Conservation (phyloP, 371 early-diverging fungal genomes). For the Rozella allomycis region DNA sequence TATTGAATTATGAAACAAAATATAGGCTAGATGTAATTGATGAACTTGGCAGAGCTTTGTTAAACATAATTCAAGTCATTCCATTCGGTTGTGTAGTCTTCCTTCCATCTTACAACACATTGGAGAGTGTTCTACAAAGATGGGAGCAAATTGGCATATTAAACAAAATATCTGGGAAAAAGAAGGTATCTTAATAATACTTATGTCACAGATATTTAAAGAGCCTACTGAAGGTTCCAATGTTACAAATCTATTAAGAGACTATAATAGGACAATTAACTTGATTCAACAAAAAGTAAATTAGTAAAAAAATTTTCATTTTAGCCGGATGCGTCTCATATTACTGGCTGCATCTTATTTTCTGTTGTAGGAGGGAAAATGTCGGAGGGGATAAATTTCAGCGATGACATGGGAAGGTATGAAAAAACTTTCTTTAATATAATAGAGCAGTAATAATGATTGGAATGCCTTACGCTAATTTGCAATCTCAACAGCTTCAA, state of each 20-base stretch:
- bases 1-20: slow-evolving; percentile 48
- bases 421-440: slow-evolving; percentile 20
- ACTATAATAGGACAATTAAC: slow-evolving; percentile 17
- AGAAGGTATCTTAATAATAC: slow-evolving; percentile 13
- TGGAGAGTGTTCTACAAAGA: slow-evolving; percentile 36
- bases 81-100: slow-evolving; percentile 86
- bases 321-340: background rate
- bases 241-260: slow-evolving; percentile 34
- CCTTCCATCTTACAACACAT: slow-evolving; percentile 69
- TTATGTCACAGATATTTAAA: slow-evolving; percentile 22
- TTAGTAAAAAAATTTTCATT: slow-evolving; percentile 1
- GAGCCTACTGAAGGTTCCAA: slow-evolving; percentile 37
- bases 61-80: slow-evolving; percentile 51
- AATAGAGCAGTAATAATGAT: slow-evolving; percentile 56
- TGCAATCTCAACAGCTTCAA: slow-evolving; percentile 39
- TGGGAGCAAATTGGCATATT: slow-evolving; percentile 32
- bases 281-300: background rate
- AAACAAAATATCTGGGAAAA: slow-evolving; percentile 15
- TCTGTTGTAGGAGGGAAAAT: slow-evolving; percentile 91
- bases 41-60: slow-evolving; percentile 43
- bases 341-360: slow-evolving; percentile 56
- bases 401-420: slow-evolving; percentile 12
- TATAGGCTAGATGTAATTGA: slow-evolving; percentile 29
- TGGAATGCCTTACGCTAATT: slow-evolving; percentile 68
- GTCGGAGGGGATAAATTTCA: slow-evolving; percentile 91